phyloP scores from a whole-genome alignment of 2,329 filamentous ascomycete species.

The Penicillium sp. region DNA sequence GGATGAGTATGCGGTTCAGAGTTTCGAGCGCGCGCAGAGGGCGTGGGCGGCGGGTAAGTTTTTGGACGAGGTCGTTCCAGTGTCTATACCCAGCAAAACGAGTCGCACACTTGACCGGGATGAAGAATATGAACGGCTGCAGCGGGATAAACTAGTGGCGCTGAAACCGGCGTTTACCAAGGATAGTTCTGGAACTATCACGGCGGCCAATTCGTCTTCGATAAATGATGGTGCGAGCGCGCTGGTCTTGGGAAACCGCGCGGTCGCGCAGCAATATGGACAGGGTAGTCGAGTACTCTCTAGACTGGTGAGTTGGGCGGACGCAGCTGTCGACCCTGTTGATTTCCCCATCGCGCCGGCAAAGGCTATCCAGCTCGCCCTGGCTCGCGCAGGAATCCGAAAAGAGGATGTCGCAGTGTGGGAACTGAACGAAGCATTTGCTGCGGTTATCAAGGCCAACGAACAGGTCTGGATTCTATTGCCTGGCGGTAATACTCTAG shows the following conservation, averaged over 20 bases:
- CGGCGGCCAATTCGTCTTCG: constrained; percentile 90
- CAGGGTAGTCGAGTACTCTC: constrained; percentile 80
- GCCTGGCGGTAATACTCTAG: too few relatives aligned
- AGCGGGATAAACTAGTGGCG: constrained; percentile 81
- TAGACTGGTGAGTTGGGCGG: constrained; percentile 80
- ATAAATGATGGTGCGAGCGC: constrained; percentile 95
- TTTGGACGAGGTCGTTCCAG: constrained; percentile 85
- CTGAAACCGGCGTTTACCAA: constrained; percentile 90
- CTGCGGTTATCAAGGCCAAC: constrained; percentile 92
- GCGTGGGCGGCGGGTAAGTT: constrained; percentile 86
- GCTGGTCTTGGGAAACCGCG: constrained; percentile 80
- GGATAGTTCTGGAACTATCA: constrained; percentile 86
- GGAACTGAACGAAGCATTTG: constrained; percentile 99
- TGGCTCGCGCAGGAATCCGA: constrained; percentile 85
- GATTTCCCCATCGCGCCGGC: constrained; percentile 94
- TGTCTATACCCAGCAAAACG: constrained; percentile 82
- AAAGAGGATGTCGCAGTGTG: constrained; percentile 91
- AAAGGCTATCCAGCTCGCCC: constrained; percentile 86
- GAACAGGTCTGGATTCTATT: constrained; percentile 65
- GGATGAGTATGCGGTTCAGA: constrained; percentile 86
- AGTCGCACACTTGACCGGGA: constrained; percentile 83
- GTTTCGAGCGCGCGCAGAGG: constrained; percentile 85
- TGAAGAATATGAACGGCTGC: constrained; percentile 88
- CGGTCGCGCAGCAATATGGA: constrained; percentile 79
- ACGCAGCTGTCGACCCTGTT: constrained; percentile 86